A percentile compares a stretch with the other conserved stretches of the same genome.
phyloP scores from a whole-genome alignment of 768 basidiomycete species.

The Pleurotus giganteus region DNA sequence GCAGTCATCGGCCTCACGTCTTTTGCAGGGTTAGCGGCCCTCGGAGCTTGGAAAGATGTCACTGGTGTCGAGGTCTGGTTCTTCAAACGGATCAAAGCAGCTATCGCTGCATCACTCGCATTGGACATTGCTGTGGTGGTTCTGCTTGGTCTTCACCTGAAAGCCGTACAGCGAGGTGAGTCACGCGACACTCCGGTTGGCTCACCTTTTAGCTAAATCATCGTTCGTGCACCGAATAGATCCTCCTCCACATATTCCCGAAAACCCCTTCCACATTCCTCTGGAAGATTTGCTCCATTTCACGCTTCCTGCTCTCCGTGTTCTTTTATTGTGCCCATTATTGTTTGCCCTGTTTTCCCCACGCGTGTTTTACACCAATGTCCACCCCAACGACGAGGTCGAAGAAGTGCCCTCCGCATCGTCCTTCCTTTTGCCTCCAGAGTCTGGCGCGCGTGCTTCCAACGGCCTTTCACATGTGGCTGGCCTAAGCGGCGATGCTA shows the following conservation, averaged over 20 bases:
- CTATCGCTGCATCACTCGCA: slow-evolving; percentile 49
- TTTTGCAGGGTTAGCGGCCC: slow-evolving; percentile 68
- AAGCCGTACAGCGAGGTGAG: slow-evolving; percentile 33
- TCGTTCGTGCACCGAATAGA: slow-evolving; percentile 3
- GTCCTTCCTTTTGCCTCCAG: slow-evolving; percentile 55
- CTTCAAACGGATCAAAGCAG: slow-evolving; percentile 51
- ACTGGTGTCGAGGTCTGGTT: slow-evolving; percentile 70
- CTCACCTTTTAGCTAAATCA: not conserved
- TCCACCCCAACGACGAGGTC: slow-evolving; percentile 37
- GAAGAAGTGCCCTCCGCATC: slow-evolving; percentile 44
- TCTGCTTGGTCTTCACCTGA: slow-evolving; percentile 45
- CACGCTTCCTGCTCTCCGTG: slow-evolving; percentile 61
- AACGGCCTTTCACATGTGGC: slow-evolving; percentile 49
- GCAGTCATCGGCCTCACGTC: slow-evolving; percentile 67
- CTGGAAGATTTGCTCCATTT: slow-evolving; percentile 31
- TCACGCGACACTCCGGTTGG: slow-evolving; percentile 13
- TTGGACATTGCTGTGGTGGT: slow-evolving; percentile 62
- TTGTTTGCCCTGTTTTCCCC: slow-evolving; percentile 63
- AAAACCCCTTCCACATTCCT: slow-evolving; percentile 19
- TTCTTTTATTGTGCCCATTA: slow-evolving; percentile 59
- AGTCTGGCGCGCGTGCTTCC: slow-evolving; percentile 40
- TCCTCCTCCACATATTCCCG: slow-evolving; percentile 24
- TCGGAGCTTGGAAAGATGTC: slow-evolving; percentile 80
- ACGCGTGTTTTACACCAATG: slow-evolving; percentile 59
- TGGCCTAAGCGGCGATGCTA: slow-evolving; percentile 35